These are phyloP conservation scores for Geotrichum siamense DNA, from an alignment of 1,139 yeast genomes.

Conservation along the genomic window DNA sequence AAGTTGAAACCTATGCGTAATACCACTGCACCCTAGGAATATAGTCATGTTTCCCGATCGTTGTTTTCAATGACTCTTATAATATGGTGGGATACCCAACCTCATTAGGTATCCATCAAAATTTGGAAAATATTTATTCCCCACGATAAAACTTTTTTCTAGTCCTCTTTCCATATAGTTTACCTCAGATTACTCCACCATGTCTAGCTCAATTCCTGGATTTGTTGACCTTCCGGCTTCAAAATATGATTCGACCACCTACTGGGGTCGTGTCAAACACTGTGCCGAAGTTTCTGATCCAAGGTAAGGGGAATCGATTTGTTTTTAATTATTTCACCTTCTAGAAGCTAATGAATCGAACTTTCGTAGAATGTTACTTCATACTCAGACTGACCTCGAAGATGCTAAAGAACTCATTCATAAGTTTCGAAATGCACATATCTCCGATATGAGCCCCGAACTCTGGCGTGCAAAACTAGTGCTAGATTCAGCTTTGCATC, in stretches of 20 bases:
- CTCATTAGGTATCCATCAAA: too few species aligned
- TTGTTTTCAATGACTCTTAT: too few species aligned
- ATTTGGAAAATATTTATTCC: too few species aligned
- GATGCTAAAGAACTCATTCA: constrained; percentile 54
- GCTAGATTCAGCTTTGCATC: constrained; percentile 83
- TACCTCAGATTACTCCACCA: constrained; percentile 31
- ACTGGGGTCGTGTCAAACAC: constrained; percentile 90
- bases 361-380: constrained; percentile 56
- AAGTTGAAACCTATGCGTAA: too few species aligned
- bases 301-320: constrained; percentile 23
- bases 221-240: constrained; percentile 72
- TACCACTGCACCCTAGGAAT: too few species aligned
- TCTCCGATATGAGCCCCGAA: constrained; percentile 58
- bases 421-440: constrained; percentile 64
- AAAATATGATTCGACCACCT: constrained; percentile 66
- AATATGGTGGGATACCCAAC: too few species aligned
- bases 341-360: not conserved
- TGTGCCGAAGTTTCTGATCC: constrained; percentile 93
- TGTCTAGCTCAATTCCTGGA: constrained; percentile 89
- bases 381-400: constrained; percentile 56
- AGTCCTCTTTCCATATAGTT: too few species aligned
- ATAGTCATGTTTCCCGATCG: too few species aligned
- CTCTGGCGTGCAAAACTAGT: constrained; percentile 85
- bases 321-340: not conserved
- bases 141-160: too few species aligned